Conservation (phyloP, 495 filamentous ascomycete species). For the Pseudevernia furfuracea region DNA sequence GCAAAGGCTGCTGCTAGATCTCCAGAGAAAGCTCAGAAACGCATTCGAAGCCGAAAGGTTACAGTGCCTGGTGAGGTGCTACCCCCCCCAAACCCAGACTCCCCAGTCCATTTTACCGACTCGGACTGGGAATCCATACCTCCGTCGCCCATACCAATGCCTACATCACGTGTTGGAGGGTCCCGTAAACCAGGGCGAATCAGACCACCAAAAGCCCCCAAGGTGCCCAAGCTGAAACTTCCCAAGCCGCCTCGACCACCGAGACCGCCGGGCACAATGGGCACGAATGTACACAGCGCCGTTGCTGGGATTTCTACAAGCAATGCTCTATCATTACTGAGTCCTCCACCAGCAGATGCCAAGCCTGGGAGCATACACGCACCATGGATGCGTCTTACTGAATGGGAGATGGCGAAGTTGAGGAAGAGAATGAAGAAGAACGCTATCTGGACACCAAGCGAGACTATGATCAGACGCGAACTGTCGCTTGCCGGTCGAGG, state of each 20-base stretch:
- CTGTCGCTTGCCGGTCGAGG: constrained; percentile 71
- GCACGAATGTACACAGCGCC: constrained; percentile 46
- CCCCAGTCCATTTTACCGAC: constrained; percentile 32
- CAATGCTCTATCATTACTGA: constrained; percentile 65
- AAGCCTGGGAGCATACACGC: constrained; percentile 64
- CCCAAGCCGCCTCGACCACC: constrained; percentile 41
- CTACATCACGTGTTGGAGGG: constrained; percentile 33
- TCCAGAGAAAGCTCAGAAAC: constrained; percentile 29
- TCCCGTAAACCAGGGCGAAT: constrained; percentile 28
- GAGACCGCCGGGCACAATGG: constrained; percentile 42
- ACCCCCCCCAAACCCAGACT: constrained; percentile 39
- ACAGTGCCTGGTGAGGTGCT: constrained; percentile 41
- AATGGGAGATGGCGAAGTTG: constrained; percentile 83
- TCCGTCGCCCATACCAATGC: constrained; percentile 30
- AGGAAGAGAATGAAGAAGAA: constrained; percentile 99
- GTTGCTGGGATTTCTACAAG: constrained; percentile 69
- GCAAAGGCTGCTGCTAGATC: constrained; percentile 28
- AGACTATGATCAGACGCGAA: constrained; percentile 92
- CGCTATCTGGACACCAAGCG: constrained; percentile 86
- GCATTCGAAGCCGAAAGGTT: constrained; percentile 36
- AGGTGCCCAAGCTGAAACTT: constrained; percentile 36
- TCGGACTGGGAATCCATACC: constrained; percentile 32
- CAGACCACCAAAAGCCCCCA: constrained; percentile 26
- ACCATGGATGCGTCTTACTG: constrained; percentile 85
- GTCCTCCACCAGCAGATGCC: constrained; percentile 71